Conservation (phyloP, 192 early-diverging fungal species). For the Backusella circina region DNA sequence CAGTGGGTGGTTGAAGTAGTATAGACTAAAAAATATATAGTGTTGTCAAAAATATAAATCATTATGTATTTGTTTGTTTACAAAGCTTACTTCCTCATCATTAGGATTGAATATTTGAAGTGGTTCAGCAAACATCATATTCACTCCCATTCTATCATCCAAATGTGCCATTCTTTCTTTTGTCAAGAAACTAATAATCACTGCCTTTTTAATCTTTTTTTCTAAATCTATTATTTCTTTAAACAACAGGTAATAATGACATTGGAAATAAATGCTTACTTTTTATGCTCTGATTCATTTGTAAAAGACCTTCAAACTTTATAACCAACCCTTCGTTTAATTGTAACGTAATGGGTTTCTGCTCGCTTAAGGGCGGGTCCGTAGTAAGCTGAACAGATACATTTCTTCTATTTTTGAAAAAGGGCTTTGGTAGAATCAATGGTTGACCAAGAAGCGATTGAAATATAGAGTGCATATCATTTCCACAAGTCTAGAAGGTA, state of each 20-base stretch:
- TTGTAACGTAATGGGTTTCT: conserved; percentile 7
- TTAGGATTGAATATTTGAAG: conserved; percentile 1
- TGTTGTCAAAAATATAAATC: background rate
- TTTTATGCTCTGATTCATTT: background rate
- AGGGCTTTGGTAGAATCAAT: conserved; percentile 13
- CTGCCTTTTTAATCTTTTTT: conserved; percentile 7
- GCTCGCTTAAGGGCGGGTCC: conserved; percentile 15
- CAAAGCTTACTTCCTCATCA: conserved; percentile 7
- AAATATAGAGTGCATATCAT: background rate
- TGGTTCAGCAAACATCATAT: conserved; percentile 24
- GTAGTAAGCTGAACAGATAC: conserved; percentile 20
- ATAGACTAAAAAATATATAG: background rate
- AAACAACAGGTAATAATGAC: background rate
- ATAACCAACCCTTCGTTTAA: conserved; percentile 18
- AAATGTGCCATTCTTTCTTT: conserved; percentile 13
- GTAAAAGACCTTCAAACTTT: conserved; percentile 20
- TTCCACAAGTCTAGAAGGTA: background rate
- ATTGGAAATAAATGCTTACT: background rate
- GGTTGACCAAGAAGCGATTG: background rate
- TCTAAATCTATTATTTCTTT: background rate
- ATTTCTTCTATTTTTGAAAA: conserved; percentile 18
- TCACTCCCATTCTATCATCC: conserved; percentile 17
- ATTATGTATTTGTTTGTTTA: too few species aligned
- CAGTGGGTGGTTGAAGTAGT: conserved; percentile 17
- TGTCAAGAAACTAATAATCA: conserved; percentile 20